phyloP scores from a whole-genome alignment of 345 rosid species.

The Kernera saxatilis region DNA sequence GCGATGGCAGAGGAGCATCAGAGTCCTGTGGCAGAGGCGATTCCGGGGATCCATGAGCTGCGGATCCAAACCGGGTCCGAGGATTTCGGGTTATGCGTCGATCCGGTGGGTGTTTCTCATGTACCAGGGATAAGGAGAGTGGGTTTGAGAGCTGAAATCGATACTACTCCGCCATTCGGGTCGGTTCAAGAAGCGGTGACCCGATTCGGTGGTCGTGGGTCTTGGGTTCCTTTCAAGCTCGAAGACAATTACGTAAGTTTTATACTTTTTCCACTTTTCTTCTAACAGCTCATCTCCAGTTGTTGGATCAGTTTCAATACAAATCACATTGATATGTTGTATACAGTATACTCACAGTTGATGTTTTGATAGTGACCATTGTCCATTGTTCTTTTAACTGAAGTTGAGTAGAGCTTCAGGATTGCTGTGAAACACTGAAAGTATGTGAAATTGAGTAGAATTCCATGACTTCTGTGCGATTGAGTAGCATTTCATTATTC shows the following conservation, averaged over 20 bases:
- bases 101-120: slow-evolving; percentile 18
- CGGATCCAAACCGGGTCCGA: slow-evolving; percentile 35
- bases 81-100: slow-evolving; percentile 25
- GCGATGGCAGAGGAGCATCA: slow-evolving; percentile 36
- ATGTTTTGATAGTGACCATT: background rate
- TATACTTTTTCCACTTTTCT: background rate
- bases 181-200: slow-evolving; percentile 93
- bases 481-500: background rate
- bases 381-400: background rate
- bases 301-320: background rate
- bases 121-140: slow-evolving; percentile 49
- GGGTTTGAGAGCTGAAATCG: slow-evolving; percentile 73
- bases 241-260: slow-evolving; percentile 37
- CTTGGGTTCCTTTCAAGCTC: slow-evolving; percentile 67
- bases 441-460: background rate
- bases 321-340: background rate
- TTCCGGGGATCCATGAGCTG: slow-evolving; percentile 53
- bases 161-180: slow-evolving; percentile 86
- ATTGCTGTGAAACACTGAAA: background rate
- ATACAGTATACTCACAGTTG: background rate
- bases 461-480: background rate
- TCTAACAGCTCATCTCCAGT: background rate
- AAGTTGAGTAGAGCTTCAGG: background rate
- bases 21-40: slow-evolving; percentile 26
- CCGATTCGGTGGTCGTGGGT: slow-evolving; percentile 78